Base-by-base conservation (phyloP, 2,329 filamentous ascomycete genomes). In the Rugonectria rugulosa region DNA sequence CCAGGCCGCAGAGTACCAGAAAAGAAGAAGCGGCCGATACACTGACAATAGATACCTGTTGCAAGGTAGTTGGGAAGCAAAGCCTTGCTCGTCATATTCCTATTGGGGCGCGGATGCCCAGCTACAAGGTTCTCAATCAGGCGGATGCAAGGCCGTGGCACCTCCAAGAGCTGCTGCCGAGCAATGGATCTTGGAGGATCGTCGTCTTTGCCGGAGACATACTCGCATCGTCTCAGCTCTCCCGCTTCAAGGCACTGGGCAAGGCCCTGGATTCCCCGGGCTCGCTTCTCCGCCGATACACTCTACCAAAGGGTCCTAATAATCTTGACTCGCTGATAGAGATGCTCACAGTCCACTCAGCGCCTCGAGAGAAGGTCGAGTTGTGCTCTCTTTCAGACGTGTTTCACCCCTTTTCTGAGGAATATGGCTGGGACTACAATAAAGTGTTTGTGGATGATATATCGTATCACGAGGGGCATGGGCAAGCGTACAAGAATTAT, bases 181-280 rank as follows among this genome's bases (percentile, higher is more conserved):
- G 77, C n/a, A 81, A 86, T 62, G 85, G 86, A 2, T 75, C 80
- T 1, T 88, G 84, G 70, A 75, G 85, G 7, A 66, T 88, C 20
- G 70, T 88, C 1, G 72, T 90, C 2, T 89, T 91, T 60, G 79
- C 84, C 0, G 88, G 87, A 1, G 75, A 88, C 59, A 72, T 90
- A 2, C 70, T 75, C 3, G 60, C 74, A 0, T 11, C 72, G 0
- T 48, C 56, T 1, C 81, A 85, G 55, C 77, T 76, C 57, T 60
- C 68, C 0, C 75, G 79, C 5, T 72, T 86, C 3, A 68, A 79
- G 21, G 62, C 45, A 0, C 77, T 88, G 21, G 84, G 83, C 41
- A 66, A 72, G 2, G 37, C 21, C 4, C 45, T 70, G 65, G 45
- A 73, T 85, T 4, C 70, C 60, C 9, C 56, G 61, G 0, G 71